A percentile compares a stretch with the other conserved stretches of the same genome.
These are phyloP conservation scores for Solanum corneliomulleri DNA, from an alignment of 257 asterid species.

Conservation along the genomic window DNA sequence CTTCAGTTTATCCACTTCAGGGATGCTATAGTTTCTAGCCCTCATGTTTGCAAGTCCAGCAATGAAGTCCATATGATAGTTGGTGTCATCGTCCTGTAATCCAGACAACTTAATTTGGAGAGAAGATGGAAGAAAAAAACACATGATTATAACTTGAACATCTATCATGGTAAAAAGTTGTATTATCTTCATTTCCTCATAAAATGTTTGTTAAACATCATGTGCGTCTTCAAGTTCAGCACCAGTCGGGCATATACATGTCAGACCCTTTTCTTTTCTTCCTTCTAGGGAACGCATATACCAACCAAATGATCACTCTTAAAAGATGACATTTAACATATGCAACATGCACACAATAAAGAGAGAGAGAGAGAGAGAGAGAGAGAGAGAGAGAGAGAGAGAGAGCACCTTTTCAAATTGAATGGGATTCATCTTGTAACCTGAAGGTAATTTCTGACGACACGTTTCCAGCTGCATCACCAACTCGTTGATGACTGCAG, in stretches of 20 bases:
- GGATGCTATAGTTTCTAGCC: constrained; percentile 85
- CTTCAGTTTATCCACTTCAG: constrained; percentile 81
- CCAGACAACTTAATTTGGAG: neutral
- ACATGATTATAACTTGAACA: neutral
- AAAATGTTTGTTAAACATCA: neutral
- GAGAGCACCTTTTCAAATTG: constrained; percentile 75
- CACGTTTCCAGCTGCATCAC: constrained; percentile 59
- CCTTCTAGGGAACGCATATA: neutral
- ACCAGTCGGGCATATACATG: neutral
- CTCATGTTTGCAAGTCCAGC: constrained; percentile 96
- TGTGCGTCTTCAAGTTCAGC: neutral
- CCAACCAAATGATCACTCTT: neutral
- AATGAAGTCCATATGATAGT: constrained; percentile 84
- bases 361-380: neutral
- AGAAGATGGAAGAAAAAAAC: neutral
- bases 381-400: neutral
- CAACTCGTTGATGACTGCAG: constrained; percentile 56
- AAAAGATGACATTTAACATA: neutral
- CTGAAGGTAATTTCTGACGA: constrained; percentile 35
- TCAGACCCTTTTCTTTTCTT: neutral
- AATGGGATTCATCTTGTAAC: constrained; percentile 78
- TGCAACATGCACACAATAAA: neutral
- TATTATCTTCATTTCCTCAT: neutral
- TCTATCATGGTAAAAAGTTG: neutral
- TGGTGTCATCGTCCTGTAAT: constrained; percentile 78